Evolutionary conservation across 495 filamentous ascomycete genomes (phyloP), one percentile per base, ranked within the genome.

Genomic region (Chaetomidium leptoderma): DNA sequence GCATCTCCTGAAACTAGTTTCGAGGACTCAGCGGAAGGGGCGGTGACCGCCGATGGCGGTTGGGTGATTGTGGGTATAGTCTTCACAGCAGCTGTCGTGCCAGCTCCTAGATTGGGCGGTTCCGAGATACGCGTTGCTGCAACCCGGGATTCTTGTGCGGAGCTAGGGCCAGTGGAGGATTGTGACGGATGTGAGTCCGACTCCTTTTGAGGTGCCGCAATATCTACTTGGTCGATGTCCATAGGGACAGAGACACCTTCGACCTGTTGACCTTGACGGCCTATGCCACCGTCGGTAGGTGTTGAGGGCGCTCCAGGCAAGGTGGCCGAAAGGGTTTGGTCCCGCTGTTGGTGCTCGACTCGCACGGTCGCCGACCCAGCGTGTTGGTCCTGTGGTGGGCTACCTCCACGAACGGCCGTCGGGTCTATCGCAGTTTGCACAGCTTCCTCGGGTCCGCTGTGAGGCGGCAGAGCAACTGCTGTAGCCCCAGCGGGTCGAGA

Each of bases 171-270:
- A 24, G 37, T 1, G 5, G 14, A 1, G 11, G 7, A 24, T 36
- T 53, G 17, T n/a, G n/a, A n/a, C n/a, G n/a, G n/a, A n/a, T n/a
- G n/a, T n/a, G n/a, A n/a, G n/a, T n/a, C n/a, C n/a, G n/a, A n/a
- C n/a, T n/a, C n/a, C 2, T 26, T 32, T 19, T 30, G 5, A 6
- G 33, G 19, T 17, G 24, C n/a, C 6, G 29, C 4, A 10, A 17
- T 4, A 14, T 53, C 42, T 16, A 40, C 17, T 10, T 40, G 37
- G 44, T 65, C 63, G 23, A 65, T 29, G 35, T 65, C 60, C 63
- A 65, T 63, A 4, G 48, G 53, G 5, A 23, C 48, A 3, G 42
- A 9, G 8, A 19, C 16, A 50, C 19, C 21, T 27, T 29, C 32
- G 30, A 16, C 21, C 26, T 2, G 30, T 26, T 49, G 32, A 19